Conservation (phyloP, 1,284 basidiomycete species). For the Cerioporus squamosus region DNA sequence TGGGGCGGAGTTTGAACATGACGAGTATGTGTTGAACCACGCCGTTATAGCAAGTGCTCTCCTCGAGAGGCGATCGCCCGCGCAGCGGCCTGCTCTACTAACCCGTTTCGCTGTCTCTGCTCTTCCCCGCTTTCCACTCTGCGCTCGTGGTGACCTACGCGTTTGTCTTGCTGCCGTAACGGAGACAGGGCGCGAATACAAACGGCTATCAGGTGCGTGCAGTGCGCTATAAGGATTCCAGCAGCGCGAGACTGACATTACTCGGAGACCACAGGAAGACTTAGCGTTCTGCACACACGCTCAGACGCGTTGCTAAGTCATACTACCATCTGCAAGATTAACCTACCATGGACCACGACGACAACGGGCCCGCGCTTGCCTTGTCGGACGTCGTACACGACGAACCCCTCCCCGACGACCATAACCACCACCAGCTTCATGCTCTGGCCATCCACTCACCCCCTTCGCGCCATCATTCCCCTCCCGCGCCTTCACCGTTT, state of each 20-base stretch:
- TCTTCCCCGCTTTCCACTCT: neutral
- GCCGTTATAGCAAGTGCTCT: conserved; percentile 24
- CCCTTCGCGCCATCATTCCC: conserved; percentile 27
- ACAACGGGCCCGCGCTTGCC: conserved; percentile 58
- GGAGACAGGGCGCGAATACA: neutral
- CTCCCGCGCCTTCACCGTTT: conserved; percentile 37
- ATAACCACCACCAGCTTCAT: conserved; percentile 42
- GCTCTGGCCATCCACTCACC: conserved; percentile 19
- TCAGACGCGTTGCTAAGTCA: conserved; percentile 4
- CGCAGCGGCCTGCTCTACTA: conserved; percentile 10
- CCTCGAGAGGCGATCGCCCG: conserved; percentile 16
- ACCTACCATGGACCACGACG: conserved; percentile 56
- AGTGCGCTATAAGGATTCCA: neutral
- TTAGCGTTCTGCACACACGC: conserved; percentile 2
- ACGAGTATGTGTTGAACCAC: conserved; percentile 23
- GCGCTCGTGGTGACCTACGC: neutral
- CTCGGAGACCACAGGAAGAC: neutral
- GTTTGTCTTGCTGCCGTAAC: neutral
- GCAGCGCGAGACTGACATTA: conserved; percentile 15
- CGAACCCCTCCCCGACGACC: conserved; percentile 51
- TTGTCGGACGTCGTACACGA: conserved; percentile 82
- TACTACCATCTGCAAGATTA: neutral
- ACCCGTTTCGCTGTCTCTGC: conserved; percentile 2
- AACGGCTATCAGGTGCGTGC: conserved; percentile 6
- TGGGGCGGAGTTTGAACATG: conserved; percentile 21